These are phyloP conservation scores for Vanrija sp. DNA, from an alignment of 1,284 basidiomycete species.

Conservation along the genomic window DNA sequence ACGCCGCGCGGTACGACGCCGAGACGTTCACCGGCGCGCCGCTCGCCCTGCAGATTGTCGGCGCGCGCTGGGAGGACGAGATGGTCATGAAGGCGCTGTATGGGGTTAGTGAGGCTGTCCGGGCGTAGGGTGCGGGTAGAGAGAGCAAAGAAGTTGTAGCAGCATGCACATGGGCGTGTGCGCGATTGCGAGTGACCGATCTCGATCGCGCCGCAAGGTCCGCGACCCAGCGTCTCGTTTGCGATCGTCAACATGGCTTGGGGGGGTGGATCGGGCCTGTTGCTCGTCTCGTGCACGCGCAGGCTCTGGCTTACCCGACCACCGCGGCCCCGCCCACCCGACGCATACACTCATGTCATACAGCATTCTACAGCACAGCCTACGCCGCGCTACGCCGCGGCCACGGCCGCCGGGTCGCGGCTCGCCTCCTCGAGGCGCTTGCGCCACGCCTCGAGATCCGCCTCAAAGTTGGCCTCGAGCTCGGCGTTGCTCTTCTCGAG, in stretches of 20 bases:
- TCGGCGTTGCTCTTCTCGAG: constrained; percentile 38
- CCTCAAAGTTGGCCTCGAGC: constrained; percentile 27
- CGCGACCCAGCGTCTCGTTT: no score
- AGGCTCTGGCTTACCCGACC: no score
- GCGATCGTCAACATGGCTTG: no score
- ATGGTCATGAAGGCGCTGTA: constrained; percentile 19
- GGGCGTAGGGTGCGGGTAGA: neutral
- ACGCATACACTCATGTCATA: no score
- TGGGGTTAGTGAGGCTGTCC: constrained; percentile 1
- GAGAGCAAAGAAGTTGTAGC: neutral
- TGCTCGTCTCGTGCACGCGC: no score
- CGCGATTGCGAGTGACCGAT: no score
- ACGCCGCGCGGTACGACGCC: constrained; percentile 49
- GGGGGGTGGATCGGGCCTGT: no score
- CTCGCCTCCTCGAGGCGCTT: constrained; percentile 11
- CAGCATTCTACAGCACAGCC: no score
- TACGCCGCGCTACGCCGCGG: no score
- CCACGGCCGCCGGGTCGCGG: no score
- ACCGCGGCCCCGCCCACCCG: no score
- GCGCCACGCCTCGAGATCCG: constrained; percentile 21
- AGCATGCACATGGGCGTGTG: neutral
- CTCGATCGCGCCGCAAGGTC: no score
- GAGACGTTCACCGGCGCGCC: constrained; percentile 22
- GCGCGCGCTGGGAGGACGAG: constrained; percentile 26
- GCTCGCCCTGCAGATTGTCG: constrained; percentile 23